Conservation (phyloP, 1,139 yeast species). For the Suhomyces bribrorum region DNA sequence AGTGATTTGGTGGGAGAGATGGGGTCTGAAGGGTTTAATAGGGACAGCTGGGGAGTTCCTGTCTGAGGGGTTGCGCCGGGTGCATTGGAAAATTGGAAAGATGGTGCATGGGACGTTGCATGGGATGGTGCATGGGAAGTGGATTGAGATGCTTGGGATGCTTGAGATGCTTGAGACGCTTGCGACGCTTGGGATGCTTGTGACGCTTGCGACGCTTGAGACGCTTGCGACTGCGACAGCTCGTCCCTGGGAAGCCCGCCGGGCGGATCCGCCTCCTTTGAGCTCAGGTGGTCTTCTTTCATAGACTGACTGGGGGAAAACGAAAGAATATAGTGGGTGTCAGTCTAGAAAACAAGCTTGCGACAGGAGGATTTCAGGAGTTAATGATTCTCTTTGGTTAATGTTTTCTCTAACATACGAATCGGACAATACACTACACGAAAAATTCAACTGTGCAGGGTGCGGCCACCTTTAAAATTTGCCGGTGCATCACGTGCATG, state of each 20-base stretch:
- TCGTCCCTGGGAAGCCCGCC: neutral
- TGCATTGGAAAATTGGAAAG: neutral
- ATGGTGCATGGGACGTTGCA: no score
- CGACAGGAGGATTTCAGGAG: neutral
- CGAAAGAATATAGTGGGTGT: slow-evolving; percentile 11
- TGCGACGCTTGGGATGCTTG: neutral
- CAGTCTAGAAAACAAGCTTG: slow-evolving; percentile 2
- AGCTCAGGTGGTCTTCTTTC: slow-evolving; percentile 8
- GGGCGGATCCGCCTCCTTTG: neutral
- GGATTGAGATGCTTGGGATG: no score
- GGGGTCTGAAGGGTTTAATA: slow-evolving; percentile 4
- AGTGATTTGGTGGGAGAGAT: slow-evolving; percentile 33
- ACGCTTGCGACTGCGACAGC: neutral
- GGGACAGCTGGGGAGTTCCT: neutral
- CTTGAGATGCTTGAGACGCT: no score
- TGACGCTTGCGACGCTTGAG: no score
- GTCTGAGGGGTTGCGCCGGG: neutral
- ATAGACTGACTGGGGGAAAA: slow-evolving; percentile 9
- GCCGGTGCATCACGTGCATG: slow-evolving; percentile 1
- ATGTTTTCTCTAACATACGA: no score
- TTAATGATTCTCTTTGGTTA: no score
- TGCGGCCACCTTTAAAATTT: neutral
- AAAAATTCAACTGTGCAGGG: slow-evolving; percentile 1
- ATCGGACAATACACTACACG: slow-evolving; percentile 1
- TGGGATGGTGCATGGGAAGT: no score